These are phyloP conservation scores for Pseudogymnoascus sp. DNA, from an alignment of 2,329 filamentous ascomycete genomes.

Conservation along the genomic window DNA sequence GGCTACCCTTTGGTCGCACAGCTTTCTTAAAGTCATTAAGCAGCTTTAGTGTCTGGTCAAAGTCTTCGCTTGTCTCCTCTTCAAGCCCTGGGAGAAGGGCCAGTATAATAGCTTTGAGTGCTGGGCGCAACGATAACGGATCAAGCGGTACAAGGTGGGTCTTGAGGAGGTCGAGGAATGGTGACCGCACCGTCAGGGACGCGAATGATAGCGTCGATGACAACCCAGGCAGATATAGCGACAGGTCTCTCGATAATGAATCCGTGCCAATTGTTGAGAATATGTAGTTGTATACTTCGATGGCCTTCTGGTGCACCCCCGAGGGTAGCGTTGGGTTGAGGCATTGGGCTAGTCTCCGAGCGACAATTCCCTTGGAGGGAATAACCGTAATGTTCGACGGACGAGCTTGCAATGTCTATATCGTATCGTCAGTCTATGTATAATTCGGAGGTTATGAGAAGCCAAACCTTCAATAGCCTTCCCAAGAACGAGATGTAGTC, in stretches of 20 bases:
- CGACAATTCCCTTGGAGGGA: slow-evolving; percentile 73
- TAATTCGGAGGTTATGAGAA: slow-evolving; percentile 3
- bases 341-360: slow-evolving; percentile 89
- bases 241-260: slow-evolving; percentile 70
- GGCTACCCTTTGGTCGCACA: slow-evolving; percentile 46
- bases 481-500: slow-evolving; percentile 98
- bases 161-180: slow-evolving; percentile 78
- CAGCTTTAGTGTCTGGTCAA: slow-evolving; percentile 74
- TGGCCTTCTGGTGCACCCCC: slow-evolving; percentile 91
- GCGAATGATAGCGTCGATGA: slow-evolving; percentile 88
- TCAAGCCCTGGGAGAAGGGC: slow-evolving; percentile 86
- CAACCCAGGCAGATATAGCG: slow-evolving; percentile 82
- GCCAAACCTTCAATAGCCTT: slow-evolving; percentile 70
- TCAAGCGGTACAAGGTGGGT: slow-evolving; percentile 67
- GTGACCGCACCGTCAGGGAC: slow-evolving; percentile 78
- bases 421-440: slow-evolving; percentile 21
- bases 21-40: slow-evolving; percentile 67
- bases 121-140: slow-evolving; percentile 64
- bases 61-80: slow-evolving; percentile 95
- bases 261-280: slow-evolving; percentile 79
- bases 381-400: slow-evolving; percentile 63
- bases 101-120: slow-evolving; percentile 81
- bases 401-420: slow-evolving; percentile 77
- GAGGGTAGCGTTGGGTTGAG: slow-evolving; percentile 88
- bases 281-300: slow-evolving; percentile 87